Base-by-base conservation (phyloP, 257 asterid species). In the Solanum dulcamara region DNA sequence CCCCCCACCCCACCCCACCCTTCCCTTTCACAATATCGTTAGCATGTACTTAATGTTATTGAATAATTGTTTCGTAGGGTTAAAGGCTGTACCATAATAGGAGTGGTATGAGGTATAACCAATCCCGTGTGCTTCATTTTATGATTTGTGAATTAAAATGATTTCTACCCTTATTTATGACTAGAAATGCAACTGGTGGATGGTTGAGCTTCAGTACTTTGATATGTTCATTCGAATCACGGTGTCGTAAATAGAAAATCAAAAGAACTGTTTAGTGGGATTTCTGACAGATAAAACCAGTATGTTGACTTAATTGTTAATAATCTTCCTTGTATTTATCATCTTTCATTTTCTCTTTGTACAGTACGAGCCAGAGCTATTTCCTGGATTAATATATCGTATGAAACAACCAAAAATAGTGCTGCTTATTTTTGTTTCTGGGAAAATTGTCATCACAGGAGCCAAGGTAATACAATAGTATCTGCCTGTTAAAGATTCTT, bases 401-500 rank as follows among this genome's bases (percentile, higher is more conserved):
- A 96, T 95, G 99, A 94, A 94, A 86, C 97, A 95, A 81, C 98
- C 98, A 8, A 95, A 95, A 88, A 95, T 95, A 84, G 99, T 95
- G 86, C 92, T 95, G 87, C 99, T 94, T 72, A 96, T 96, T 33
- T 96, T 96, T 80, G 99, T 96, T 26, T 96, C 99, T 40, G 99
- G 98, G 87, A 96, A 96, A 89, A 96, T 96, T 88, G 99, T 96
- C 80, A 94, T 94, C 71, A 96, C 99, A 6, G 99, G 99, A 75
- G 99, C 99, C 30, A 96, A 96, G 98, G 99, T 96, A 83, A 51
- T 71, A 33, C 30, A 24, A 51, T 60, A 10, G 15, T 86, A 12
- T 40, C 60, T 18, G 28, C 59, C 30, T 66, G 5, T 13, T 7
- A 37, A 81, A 51, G 15, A 67, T 74, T 37, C 32, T 24, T 86